phyloP scores from a whole-genome alignment of 2,329 filamentous ascomycete species.

The Cytospora paraplurivora region DNA sequence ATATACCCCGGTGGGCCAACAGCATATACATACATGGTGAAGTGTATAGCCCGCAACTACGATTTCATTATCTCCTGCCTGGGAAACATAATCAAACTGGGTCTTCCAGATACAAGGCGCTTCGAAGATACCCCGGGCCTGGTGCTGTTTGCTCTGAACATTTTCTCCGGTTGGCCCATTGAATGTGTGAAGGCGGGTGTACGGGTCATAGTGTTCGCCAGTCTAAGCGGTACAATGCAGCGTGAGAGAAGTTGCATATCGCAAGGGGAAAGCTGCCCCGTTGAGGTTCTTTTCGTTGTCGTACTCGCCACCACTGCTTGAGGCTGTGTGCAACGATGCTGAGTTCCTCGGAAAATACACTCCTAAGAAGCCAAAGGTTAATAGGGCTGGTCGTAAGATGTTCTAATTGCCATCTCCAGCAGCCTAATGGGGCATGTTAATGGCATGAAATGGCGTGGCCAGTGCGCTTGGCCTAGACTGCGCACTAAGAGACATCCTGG shows the following conservation, averaged over 20 bases:
- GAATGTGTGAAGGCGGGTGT: not conserved
- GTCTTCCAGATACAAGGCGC: not conserved
- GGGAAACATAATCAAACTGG: not conserved
- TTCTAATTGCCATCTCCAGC: constrained; percentile 22
- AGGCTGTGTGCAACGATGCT: not conserved
- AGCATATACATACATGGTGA: not conserved
- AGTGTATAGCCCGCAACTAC: not conserved
- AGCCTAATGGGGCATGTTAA: constrained; percentile 5
- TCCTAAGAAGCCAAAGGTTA: constrained; percentile 3
- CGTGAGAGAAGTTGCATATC: constrained; percentile 19
- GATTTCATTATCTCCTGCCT: not conserved
- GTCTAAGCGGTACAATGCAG: not conserved
- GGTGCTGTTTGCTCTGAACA: not conserved
- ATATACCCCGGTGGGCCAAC: too few species aligned
- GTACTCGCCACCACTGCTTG: constrained; percentile 13
- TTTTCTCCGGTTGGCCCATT: not conserved
- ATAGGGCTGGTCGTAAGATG: constrained; percentile 1
- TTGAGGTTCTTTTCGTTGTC: constrained; percentile 7
- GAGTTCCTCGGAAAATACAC: not conserved
- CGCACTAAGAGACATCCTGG: constrained; percentile 10
- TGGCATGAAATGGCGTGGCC: constrained; percentile 13
- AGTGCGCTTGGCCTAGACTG: constrained; percentile 13
- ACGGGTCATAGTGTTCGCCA: not conserved
- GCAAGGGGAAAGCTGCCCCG: constrained; percentile 16
- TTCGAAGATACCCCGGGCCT: not conserved